These are phyloP conservation scores for Calvatia gigantea DNA, from an alignment of 768 basidiomycete genomes.

Conservation along the genomic window DNA sequence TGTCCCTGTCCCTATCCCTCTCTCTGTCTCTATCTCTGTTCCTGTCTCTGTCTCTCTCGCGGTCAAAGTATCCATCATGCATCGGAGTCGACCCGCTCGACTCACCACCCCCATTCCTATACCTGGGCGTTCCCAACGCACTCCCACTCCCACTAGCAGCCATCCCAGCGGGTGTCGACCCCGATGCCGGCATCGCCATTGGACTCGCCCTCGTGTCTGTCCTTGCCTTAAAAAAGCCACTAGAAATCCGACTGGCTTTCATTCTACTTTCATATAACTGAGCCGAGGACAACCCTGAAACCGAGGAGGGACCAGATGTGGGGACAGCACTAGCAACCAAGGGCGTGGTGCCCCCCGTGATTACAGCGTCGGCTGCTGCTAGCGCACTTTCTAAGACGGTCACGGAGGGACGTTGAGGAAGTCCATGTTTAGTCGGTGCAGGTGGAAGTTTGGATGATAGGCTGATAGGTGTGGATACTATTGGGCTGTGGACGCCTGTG, in stretches of 20 bases:
- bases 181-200: conserved; percentile 16
- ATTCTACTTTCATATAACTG: not conserved
- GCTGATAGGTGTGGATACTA: not conserved
- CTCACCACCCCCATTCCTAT: conserved; percentile 2
- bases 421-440: not conserved
- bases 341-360: too few relatives aligned
- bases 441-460: not conserved
- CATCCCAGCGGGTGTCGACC: not conserved
- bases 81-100: conserved; percentile 6
- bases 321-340: too few relatives aligned
- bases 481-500: not conserved
- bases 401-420: conserved; percentile 1
- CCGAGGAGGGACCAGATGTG: not conserved
- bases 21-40: conserved; percentile 1
- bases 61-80: conserved; percentile 16
- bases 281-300: not conserved
- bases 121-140: not conserved
- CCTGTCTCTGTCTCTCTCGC: conserved; percentile 25
- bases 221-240: conserved; percentile 15
- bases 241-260: conserved; percentile 19
- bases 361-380: not conserved
- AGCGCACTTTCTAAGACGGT: not conserved
- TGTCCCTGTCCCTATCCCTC: not conserved
- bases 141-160: not conserved
- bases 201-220: conserved; percentile 14